Conservation (phyloP, 108 stramenopile species). For the Pseudonitzschia pungens region DNA sequence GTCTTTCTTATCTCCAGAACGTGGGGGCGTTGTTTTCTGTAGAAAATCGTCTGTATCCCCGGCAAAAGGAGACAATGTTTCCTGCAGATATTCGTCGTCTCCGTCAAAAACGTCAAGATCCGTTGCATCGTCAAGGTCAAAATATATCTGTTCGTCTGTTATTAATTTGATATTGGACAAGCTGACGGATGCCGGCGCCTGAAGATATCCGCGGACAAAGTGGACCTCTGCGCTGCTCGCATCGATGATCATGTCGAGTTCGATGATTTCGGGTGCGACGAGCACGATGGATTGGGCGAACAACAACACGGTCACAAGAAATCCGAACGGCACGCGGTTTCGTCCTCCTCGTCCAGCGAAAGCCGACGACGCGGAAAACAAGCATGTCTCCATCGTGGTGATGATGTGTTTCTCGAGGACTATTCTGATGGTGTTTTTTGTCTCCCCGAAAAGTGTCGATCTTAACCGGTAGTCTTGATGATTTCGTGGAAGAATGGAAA, state of each 20-base stretch:
- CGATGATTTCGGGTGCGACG: conserved; percentile 12
- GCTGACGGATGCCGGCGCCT: conserved; percentile 68
- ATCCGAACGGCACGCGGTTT: not conserved
- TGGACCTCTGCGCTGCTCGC: conserved; percentile 26
- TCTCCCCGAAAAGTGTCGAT: too few species aligned
- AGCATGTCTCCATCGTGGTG: not conserved
- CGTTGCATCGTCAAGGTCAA: conserved; percentile 10
- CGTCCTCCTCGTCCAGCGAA: not conserved
- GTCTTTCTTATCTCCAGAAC: not conserved
- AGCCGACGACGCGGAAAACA: not conserved
- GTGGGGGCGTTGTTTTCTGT: too few species aligned
- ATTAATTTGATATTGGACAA: conserved; percentile 46
- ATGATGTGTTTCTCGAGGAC: too few species aligned
- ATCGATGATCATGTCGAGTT: conserved; percentile 13
- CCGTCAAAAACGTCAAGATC: not conserved
- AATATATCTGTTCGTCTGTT: conserved; percentile 11
- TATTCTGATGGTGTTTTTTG: too few species aligned
- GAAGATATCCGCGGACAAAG: conserved; percentile 48
- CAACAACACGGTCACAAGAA: not conserved
- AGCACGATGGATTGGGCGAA: conserved; percentile 9
- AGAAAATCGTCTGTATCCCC: not conserved
- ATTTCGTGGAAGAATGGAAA: too few species aligned
- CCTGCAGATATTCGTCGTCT: not conserved
- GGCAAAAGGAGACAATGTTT: not conserved
- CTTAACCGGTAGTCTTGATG: too few species aligned